These are phyloP conservation scores for Chrysoporthe austroafricana DNA, from an alignment of 2,329 filamentous ascomycete genomes.

Conservation along the genomic window DNA sequence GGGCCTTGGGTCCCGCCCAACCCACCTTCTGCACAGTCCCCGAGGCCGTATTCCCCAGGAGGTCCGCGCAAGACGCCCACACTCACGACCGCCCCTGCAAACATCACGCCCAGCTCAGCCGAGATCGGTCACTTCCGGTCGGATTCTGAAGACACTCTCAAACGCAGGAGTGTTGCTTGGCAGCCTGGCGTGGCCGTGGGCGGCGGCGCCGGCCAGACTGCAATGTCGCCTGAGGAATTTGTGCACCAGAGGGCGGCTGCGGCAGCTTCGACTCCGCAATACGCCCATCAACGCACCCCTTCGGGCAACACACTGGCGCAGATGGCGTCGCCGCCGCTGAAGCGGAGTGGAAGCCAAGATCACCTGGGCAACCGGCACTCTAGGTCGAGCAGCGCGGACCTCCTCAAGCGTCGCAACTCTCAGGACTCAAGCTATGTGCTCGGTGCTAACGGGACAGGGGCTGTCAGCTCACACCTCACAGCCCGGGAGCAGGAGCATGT, in stretches of 20 bases:
- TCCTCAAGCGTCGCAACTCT: conserved; percentile 59
- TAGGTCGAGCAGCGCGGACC: conserved; percentile 51
- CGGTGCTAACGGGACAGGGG: conserved; percentile 48
- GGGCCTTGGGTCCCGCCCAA: conserved; percentile 32
- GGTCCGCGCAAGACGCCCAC: conserved; percentile 30
- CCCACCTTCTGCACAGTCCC: conserved; percentile 29
- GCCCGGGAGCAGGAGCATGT: conserved; percentile 88
- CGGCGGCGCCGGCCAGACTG: conserved; percentile 50
- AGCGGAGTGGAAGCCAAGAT: conserved; percentile 47
- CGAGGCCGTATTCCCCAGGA: conserved; percentile 40
- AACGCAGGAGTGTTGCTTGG: conserved; percentile 73
- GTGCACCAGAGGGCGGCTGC: conserved; percentile 75
- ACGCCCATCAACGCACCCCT: conserved; percentile 63
- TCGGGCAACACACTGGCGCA: conserved; percentile 54
- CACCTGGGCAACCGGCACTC: conserved; percentile 45
- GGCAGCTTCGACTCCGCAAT: conserved; percentile 53
- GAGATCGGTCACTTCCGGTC: conserved; percentile 48
- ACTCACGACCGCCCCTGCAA: conserved; percentile 29
- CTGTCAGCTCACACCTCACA: conserved; percentile 64
- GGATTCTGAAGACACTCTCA: conserved; percentile 54
- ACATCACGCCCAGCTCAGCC: conserved; percentile 28
- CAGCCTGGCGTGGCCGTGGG: conserved; percentile 67
- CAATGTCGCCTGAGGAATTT: conserved; percentile 77
- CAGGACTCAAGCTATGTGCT: conserved; percentile 59
- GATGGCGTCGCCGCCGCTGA: conserved; percentile 48